These are phyloP conservation scores for Kwoniella newhampshirensis DNA, from an alignment of 768 basidiomycete species.

Conservation along the genomic window DNA sequence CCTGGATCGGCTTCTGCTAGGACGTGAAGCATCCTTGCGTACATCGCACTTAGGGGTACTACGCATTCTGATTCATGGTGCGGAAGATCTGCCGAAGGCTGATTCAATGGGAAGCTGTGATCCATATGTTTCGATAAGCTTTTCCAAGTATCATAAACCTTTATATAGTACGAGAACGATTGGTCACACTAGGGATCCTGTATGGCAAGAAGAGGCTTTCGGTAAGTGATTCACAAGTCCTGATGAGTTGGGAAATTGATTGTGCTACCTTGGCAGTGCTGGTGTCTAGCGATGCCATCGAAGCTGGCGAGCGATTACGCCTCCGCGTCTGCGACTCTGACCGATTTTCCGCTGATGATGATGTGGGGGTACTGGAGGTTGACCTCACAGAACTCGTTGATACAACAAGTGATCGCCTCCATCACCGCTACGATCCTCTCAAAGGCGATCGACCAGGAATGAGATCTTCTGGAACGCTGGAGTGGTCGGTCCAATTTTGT, in stretches of 20 bases:
- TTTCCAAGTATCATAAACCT: slow-evolving; percentile 51
- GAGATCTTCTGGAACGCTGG: slow-evolving; percentile 38
- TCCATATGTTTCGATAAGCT: slow-evolving; percentile 50
- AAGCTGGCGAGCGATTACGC: slow-evolving; percentile 49
- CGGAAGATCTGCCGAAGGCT: slow-evolving; percentile 39
- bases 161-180: slow-evolving; percentile 52
- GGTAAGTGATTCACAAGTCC: slow-evolving; percentile 20
- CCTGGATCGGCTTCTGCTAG: slow-evolving; percentile 51
- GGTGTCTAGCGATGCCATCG: slow-evolving; percentile 45
- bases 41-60: slow-evolving; percentile 50
- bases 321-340: slow-evolving; percentile 50
- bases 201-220: slow-evolving; percentile 53
- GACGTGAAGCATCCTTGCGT: slow-evolving; percentile 45
- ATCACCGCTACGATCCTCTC: slow-evolving; percentile 27
- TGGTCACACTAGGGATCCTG: slow-evolving; percentile 43
- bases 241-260: neutral
- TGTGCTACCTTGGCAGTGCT: slow-evolving; percentile 31
- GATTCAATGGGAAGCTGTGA: slow-evolving; percentile 52
- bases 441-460: slow-evolving; percentile 34
- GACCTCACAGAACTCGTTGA: slow-evolving; percentile 48
- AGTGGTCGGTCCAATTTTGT: slow-evolving; percentile 48
- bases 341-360: slow-evolving; percentile 51
- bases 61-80: slow-evolving; percentile 47
- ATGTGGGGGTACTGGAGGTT: slow-evolving; percentile 49
- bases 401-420: slow-evolving; percentile 11